phyloP scores from a whole-genome alignment of 2,329 filamentous ascomycete species.

The Beauveria medogensis region DNA sequence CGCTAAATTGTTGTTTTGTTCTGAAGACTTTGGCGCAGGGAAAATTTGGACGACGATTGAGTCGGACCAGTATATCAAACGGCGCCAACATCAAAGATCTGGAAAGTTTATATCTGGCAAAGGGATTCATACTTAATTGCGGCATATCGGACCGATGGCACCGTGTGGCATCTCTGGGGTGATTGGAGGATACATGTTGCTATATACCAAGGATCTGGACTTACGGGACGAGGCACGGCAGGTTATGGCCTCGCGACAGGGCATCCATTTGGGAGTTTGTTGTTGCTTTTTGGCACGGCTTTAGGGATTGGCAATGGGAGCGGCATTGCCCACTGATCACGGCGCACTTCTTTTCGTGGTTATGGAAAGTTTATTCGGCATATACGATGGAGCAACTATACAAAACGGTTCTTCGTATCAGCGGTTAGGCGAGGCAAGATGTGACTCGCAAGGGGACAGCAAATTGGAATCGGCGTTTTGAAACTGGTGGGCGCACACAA shows the following conservation, averaged over 20 bases:
- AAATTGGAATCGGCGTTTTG: conserved; percentile 9
- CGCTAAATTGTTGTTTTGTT: neutral
- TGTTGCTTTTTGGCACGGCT: conserved; percentile 8
- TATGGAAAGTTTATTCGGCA: conserved; percentile 7
- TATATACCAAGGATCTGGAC: conserved; percentile 10
- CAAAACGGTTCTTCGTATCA: conserved; percentile 8
- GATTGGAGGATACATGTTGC: neutral
- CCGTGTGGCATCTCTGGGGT: conserved; percentile 7
- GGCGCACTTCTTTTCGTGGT: conserved; percentile 7
- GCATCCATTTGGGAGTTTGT: conserved; percentile 10
- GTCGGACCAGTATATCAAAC: conserved; percentile 1
- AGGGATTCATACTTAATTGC: conserved; percentile 2
- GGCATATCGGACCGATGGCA: conserved; percentile 1
- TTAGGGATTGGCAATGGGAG: conserved; percentile 2
- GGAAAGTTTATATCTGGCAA: conserved; percentile 3
- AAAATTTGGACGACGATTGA: neutral
- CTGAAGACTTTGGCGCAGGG: conserved; percentile 3
- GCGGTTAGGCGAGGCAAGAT: neutral
- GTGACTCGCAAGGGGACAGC: neutral
- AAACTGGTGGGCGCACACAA: neutral
- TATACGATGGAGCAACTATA: conserved; percentile 5
- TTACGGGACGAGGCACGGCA: conserved; percentile 1
- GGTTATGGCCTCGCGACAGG: conserved; percentile 4
- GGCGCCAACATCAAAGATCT: neutral
- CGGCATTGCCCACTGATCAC: conserved; percentile 1